These are phyloP conservation scores for Talaromyces marneffei DNA, from an alignment of 2,329 filamentous ascomycete species.

Conservation along the genomic window DNA sequence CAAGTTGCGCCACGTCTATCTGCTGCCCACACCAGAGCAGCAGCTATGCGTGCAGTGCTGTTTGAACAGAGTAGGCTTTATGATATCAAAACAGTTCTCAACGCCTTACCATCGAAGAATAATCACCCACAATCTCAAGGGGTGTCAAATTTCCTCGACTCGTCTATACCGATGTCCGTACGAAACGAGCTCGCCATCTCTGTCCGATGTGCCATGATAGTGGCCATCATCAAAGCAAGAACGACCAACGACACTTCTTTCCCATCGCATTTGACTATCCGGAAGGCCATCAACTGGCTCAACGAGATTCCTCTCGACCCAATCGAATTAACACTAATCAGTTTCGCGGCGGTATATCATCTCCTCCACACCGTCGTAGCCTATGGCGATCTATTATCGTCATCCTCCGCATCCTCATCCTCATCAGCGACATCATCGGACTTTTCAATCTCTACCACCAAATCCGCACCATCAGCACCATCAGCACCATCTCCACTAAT, in stretches of 20 bases:
- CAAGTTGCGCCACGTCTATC: constrained; percentile 73
- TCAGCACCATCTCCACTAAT: constrained; percentile 18
- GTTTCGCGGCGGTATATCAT: constrained; percentile 39
- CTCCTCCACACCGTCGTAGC: constrained; percentile 36
- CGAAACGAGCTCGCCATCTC: constrained; percentile 52
- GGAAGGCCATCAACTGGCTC: constrained; percentile 40
- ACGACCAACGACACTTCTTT: constrained; percentile 26
- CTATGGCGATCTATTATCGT: constrained; percentile 35
- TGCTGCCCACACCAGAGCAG: constrained; percentile 55
- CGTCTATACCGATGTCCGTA: constrained; percentile 47
- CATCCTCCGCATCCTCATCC: constrained; percentile 19
- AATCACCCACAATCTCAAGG: constrained; percentile 23
- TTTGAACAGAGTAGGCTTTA: constrained; percentile 47
- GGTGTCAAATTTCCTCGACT: constrained; percentile 46
- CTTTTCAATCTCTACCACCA: constrained; percentile 6
- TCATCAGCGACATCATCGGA: constrained; percentile 16
- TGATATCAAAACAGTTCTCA: constrained; percentile 49
- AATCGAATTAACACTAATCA: constrained; percentile 37
- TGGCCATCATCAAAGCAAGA: constrained; percentile 44
- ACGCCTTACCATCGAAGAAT: constrained; percentile 45
- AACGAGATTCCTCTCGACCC: constrained; percentile 39
- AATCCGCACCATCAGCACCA: constrained; percentile 13
- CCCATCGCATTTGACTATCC: constrained; percentile 33
- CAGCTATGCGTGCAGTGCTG: constrained; percentile 55
- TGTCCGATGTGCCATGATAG: constrained; percentile 55